Evolutionary conservation across 2,329 filamentous ascomycete genomes (phyloP), one percentile per base, ranked within the genome.

Genomic region (Fusarium aywerte): DNA sequence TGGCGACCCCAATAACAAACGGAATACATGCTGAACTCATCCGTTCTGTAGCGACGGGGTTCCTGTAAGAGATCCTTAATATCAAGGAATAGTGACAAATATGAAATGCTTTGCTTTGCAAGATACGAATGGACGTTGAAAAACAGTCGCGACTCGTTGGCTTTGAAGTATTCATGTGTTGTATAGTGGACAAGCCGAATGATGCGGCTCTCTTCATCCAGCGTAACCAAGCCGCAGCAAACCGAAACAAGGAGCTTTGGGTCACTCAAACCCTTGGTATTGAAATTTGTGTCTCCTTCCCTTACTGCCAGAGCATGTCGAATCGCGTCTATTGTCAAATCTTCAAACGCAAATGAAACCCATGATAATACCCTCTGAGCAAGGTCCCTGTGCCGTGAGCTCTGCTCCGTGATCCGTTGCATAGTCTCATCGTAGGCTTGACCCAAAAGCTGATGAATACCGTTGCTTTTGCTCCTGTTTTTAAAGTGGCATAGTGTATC

Each of bases 111-210:
- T 27, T 27, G 27, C 11, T 10, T 11, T 4, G 27, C 27, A 27
- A 27, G 27, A 27, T 27, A 27, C 11, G 27, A 7, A 27, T 27
- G 27, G 7, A 27, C 8, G 27, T 27, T 10, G 3, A 3, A 27
- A 10, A 10, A 27, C 27, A 27, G 27, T 27, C 27, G 27, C 11
- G 27, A 27, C 27, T 27, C 27, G 4, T 27, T 10, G 11, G 27
- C 27, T 18, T 79, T 73, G 39, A 84, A 77, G 64, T 81, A 85
- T 36, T 83, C 76, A 40, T 83, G 78, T 2, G 81, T 75, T 0
- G 82, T 84, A 53, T 81, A 80, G 62, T 85, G 82, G 4, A 82
- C 79, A 0, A 84, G 62, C 4, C 80, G 75, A 12, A 84, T 71
- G 25, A 78, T 71, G 18, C 72, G 45, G 45, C 74, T 82, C 40